These are phyloP conservation scores for Fusarium chuoi DNA, from an alignment of 2,329 filamentous ascomycete genomes.

Conservation along the genomic window DNA sequence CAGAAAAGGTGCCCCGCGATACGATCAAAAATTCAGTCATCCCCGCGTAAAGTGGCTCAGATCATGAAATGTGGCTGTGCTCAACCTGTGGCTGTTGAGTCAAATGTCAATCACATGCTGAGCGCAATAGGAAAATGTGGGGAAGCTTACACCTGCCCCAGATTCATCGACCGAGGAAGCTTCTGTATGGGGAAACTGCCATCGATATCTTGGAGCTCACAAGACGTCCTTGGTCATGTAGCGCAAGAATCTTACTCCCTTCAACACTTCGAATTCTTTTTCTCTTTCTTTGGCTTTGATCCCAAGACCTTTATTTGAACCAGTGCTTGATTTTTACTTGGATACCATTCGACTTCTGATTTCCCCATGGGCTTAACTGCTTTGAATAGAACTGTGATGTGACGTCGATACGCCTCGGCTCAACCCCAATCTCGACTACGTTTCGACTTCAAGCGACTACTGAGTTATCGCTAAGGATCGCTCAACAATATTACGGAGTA, in stretches of 20 bases:
- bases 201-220: constrained; percentile 25
- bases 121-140: constrained; percentile 36
- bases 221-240: constrained; percentile 21
- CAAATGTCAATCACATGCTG: constrained; percentile 45
- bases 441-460: background rate
- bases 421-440: constrained; percentile 1
- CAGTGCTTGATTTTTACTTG: background rate
- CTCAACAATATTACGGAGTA: background rate
- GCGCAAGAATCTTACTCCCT: constrained; percentile 11
- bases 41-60: constrained; percentile 33
- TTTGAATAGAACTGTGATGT: constrained; percentile 36
- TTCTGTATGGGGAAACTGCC: constrained; percentile 28
- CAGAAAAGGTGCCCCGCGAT: constrained; percentile 44
- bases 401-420: constrained; percentile 37
- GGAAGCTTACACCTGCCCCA: constrained; percentile 41
- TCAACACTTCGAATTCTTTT: background rate
- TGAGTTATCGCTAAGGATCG: background rate
- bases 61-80: constrained; percentile 12
- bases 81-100: constrained; percentile 13
- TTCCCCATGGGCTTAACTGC: constrained; percentile 20
- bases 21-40: constrained; percentile 26
- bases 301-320: background rate
- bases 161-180: constrained; percentile 45
- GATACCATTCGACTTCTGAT: constrained; percentile 6
- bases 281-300: background rate